Conservation (phyloP, 352 stramenopile species). For the Phytophthora tentaculata region DNA sequence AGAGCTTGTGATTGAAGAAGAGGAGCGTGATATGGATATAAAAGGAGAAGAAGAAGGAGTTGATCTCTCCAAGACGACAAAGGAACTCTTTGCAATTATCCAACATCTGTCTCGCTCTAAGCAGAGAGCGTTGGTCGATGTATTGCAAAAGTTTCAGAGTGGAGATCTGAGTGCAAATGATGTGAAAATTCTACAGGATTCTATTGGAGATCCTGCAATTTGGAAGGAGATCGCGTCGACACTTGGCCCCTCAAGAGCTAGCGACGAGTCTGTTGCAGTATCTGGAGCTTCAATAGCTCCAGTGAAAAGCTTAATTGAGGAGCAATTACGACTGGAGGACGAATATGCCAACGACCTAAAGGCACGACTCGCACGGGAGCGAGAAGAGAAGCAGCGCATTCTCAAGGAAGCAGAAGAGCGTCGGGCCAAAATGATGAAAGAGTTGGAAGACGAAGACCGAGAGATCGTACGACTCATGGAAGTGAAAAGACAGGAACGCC, state of each 20-base stretch:
- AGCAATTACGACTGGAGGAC: constrained; percentile 71
- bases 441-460: constrained; percentile 77
- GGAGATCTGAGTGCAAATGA: constrained; percentile 63
- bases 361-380: constrained; percentile 46
- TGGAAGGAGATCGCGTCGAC: constrained; percentile 71
- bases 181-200: constrained; percentile 56
- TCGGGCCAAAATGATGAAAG: constrained; percentile 58
- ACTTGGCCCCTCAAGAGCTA: constrained; percentile 27
- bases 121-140: constrained; percentile 60
- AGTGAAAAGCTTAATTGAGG: constrained; percentile 55
- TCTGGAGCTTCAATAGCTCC: constrained; percentile 3
- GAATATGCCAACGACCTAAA: constrained; percentile 64
- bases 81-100: constrained; percentile 67
- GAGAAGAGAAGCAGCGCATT: constrained; percentile 55
- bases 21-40: constrained; percentile 8
- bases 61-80: constrained; percentile 57
- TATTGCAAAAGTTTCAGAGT: constrained; percentile 68
- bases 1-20: constrained; percentile 38
- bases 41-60: constrained; percentile 2
- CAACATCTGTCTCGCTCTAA: constrained; percentile 75
- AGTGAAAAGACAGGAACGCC: constrained; percentile 59
- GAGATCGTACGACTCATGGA: constrained; percentile 76
- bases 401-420: constrained; percentile 60
- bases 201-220: constrained; percentile 75
- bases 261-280: neutral